Base-by-base conservation (phyloP, 176 grass and related monocot genomes). In the Alloteropsis semialata region DNA sequence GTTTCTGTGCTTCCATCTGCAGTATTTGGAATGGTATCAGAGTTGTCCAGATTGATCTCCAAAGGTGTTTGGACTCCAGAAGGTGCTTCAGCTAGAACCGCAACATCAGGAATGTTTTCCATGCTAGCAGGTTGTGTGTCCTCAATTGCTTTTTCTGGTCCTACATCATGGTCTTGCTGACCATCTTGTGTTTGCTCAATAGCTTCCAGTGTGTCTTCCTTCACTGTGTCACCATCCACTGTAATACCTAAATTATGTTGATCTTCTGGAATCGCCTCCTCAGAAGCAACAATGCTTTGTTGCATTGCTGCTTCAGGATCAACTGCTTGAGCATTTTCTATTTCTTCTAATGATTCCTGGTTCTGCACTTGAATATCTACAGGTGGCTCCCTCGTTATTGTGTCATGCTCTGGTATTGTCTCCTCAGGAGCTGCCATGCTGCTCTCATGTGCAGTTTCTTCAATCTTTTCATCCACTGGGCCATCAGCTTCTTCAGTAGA, bases 291-390 rank as follows among this genome's bases (percentile, higher is more conserved):
- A 34, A 34, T 72, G n/a, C 57, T 80, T 65, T 80, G 68, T 51
- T 80, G 84, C 19, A 44, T 32, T 51, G 7, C 58, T 81, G 74
- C 28, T 37, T 69, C 61, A 33, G 41, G 22, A 33, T 79, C 14
- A 15, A 46, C 41, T 29, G 14, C 68, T 71, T 72, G 43, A 30
- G 15, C 8, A 70, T 84, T 60, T 75, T 65, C 54, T 16, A 3
- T 74, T 75, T 85, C 81, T 80, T 80, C 76, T 44, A 50, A 65
- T 45, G 44, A 36, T 89, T 56, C 67, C 6, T 85, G 61, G 76
- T 51, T 69, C 77, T 81, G 69, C 21, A 9, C 61, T 53, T 89
- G 51, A 62, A 62, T 68, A 70, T 61, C 21, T 38, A 63, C 61
- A 14, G 53, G 36, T 77, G 16, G 53, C 28, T 77, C 72, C 53